Percentiles rank a stretch among this genome's conserved stretches.
phyloP scores from a whole-genome alignment of 2,329 filamentous ascomycete genomes.

The Lecanoromycetidae sp. region DNA sequence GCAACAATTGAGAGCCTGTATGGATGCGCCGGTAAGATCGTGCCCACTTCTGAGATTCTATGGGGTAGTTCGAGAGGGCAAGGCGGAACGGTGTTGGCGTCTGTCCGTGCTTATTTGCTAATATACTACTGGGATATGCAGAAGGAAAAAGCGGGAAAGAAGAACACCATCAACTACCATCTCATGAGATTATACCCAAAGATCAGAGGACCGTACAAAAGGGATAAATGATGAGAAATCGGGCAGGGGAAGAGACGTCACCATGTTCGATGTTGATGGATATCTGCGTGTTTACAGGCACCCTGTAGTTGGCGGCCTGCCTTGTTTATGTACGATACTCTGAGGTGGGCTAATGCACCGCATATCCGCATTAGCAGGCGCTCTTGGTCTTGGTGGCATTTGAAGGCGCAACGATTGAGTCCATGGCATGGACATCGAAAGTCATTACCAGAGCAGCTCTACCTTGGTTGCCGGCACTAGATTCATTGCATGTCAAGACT shows the following conservation, averaged over 20 bases:
- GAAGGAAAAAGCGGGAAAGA: conserved; percentile 40
- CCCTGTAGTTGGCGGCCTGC: too few species aligned
- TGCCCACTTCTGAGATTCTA: background rate
- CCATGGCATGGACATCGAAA: too few species aligned
- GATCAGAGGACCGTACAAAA: conserved; percentile 52
- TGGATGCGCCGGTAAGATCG: conserved; percentile 57
- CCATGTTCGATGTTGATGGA: background rate
- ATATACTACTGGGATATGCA: conserved; percentile 21
- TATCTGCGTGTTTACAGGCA: background rate
- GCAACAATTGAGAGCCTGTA: conserved; percentile 44
- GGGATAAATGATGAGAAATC: conserved; percentile 30
- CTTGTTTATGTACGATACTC: too few species aligned
- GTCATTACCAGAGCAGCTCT: too few species aligned
- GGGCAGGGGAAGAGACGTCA: too few species aligned
- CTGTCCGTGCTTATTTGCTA: background rate
- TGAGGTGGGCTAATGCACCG: too few species aligned
- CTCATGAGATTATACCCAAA: conserved; percentile 54
- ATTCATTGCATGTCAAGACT: background rate
- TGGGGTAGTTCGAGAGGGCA: background rate
- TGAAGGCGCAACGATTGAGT: too few species aligned
- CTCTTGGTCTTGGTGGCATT: too few species aligned
- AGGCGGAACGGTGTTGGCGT: background rate
- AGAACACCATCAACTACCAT: conserved; percentile 72
- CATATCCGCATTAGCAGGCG: too few species aligned
- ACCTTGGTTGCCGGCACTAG: too few species aligned